A percentile compares a stretch with the other conserved stretches of the same genome.
Conservation (phyloP, 2,329 filamentous ascomycete species). For the Sordariomycetes sp. region DNA sequence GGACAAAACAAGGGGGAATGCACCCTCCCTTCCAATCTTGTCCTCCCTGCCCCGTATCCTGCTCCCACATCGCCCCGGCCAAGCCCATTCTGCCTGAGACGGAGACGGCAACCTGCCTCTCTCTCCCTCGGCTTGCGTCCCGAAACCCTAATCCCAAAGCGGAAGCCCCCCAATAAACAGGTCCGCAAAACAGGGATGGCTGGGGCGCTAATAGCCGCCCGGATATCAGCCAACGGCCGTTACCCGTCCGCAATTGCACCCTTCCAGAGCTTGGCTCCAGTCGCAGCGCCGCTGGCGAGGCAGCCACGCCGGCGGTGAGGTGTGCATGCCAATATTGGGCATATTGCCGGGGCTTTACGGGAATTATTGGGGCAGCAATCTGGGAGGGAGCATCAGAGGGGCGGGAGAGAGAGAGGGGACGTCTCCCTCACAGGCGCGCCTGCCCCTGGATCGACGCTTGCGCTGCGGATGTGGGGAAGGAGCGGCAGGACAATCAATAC, state of each 20-base stretch:
- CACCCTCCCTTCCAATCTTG: too few relatives aligned
- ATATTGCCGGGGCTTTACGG: not conserved
- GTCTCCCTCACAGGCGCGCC: not conserved
- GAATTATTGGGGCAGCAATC: not conserved
- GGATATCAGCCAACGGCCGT: not conserved
- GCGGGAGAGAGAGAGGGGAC: not conserved
- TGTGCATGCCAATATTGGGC: not conserved
- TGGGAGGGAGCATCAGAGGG: not conserved
- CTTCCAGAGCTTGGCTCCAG: not conserved
- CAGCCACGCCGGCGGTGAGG: not conserved
- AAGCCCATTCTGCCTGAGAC: not conserved
- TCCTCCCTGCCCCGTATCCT: not conserved
- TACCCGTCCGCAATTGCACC: not conserved
- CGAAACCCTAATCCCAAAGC: not conserved
- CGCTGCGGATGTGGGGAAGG: not conserved
- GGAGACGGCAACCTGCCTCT: not conserved
- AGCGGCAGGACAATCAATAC: too few relatives aligned
- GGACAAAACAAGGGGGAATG: not conserved
- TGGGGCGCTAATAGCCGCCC: constrained; percentile 4
- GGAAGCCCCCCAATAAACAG: constrained; percentile 2
- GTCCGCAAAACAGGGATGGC: constrained; percentile 3
- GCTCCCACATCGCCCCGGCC: not conserved
- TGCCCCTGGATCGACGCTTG: not conserved
- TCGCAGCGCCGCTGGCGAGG: not conserved
- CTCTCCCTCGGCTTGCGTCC: not conserved